Base-by-base conservation (phyloP, 768 basidiomycete species). In the Suillus sp. region DNA sequence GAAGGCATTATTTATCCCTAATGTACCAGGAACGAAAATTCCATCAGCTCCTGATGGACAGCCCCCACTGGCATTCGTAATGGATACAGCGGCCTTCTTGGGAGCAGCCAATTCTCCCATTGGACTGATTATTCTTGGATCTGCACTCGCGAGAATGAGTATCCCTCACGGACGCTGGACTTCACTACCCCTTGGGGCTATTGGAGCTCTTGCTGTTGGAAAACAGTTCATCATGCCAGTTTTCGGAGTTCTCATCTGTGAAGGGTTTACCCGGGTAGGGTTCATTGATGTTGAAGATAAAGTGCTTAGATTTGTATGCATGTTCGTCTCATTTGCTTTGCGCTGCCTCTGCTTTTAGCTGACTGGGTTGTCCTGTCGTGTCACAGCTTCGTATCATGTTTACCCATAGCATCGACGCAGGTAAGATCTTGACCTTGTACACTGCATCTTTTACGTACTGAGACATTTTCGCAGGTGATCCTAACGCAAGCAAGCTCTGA, bases 401-500 rank as follows among this genome's bases (percentile, higher is more conserved):
- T 88, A 16, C 88, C 88, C 0, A 85, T 86, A 0, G 84, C 86
- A 1, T 86, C 85, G 11, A 80, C 81, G 4, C 87, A 89, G 76
- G 84, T 85, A 35, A 25, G 35, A 16, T 22, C 2, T 40, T 53
- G 62, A 38, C 25, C 34, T 38, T 14, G 51, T 10, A 7, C 53
- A 18, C 32, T 56, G 16, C 59, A 35, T 63, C 63, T 43, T 8
- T 20, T 59, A 14, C 5, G 51, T 22, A 45, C 1, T 18, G 40
- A 45, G 53, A 18, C 54, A 54, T 13, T 32, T 51, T 37, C 58
- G 30, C 66, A 89, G 82, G 86, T 89, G 0, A 82, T 81, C 62
- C 73, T 90, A 47, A 89, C 86, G 1, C 88, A 90, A 68, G 82
- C 86, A 8, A 84, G 86, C 67, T 88, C 86, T 53, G 86, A 84